Evolutionary conservation across 805 yeast genomes (phyloP), one percentile per base, ranked within the genome.

Genomic region (Jamesozyma piceae): DNA sequence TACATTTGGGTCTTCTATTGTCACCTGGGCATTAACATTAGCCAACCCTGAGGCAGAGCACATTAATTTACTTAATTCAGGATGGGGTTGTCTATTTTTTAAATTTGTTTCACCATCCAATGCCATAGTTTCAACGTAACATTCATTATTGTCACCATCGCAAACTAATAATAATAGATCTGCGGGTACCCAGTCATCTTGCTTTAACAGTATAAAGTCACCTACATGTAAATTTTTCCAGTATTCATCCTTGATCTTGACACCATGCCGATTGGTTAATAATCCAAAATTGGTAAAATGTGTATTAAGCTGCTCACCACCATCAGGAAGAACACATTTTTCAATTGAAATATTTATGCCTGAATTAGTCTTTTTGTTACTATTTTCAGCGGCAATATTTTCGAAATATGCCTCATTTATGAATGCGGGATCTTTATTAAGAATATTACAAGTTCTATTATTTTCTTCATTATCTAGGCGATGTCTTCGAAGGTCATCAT

Each of bases 71-170:
- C 79, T 71, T 2, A 90, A 51, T 46, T 79, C 84, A 2, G 73
- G 68, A 47, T 80, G 82, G 0, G 95, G 84, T 17, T 67, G 65
- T 52, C 77, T 79, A 6, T 84, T 72, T 60, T 92, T 92, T 47
- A 92, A 68, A 57, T 88, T 90, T 0, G 97, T 92, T 62, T 92
- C 98, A 39, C 99, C 99, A 63, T 92, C 98, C 38, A 92, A 69
- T 1, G 95, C 98, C 90, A 90, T 88, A 1, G 99, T 92, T 61
- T 92, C 99, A 17, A 89, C 78, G 49, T 77, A 85, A 44, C 79
- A 75, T 32, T 82, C 88, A 48, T 73, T 74, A 31, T 78, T 76
- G 31, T 63, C 61, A 3, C 78, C 79, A 39, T 74, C 74, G 2
- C 87, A 77, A 1, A 89, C 74, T 34, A 92, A 57, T 2, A 92